A percentile compares a stretch with the other conserved stretches of the same genome.
Conservation (phyloP, 139 green algal genomes). For the Auxenochlorella pyrenoidosa region DNA sequence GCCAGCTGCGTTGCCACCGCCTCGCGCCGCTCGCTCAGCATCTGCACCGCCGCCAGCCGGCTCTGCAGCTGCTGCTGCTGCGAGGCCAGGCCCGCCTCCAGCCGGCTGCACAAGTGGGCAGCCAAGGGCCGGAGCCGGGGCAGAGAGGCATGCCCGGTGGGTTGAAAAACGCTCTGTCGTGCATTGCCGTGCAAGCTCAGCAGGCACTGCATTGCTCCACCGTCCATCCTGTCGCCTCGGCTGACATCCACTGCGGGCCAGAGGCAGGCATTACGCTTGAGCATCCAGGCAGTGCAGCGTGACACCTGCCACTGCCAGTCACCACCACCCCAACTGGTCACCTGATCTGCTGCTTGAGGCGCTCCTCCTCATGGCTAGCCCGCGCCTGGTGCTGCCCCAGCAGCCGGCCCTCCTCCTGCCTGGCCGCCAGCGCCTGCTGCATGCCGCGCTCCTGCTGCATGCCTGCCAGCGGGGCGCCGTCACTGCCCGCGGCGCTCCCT, state of each 20-base stretch:
- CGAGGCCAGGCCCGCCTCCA: not conserved
- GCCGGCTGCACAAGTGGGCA: not conserved
- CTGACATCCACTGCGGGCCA: no score
- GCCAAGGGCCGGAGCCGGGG: not conserved
- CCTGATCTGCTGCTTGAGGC: conserved; percentile 29
- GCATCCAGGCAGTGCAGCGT: not conserved
- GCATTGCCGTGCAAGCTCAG: not conserved
- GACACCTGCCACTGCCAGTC: no score
- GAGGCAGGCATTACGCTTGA: no score
- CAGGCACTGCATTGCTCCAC: no score
- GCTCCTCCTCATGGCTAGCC: conserved; percentile 7
- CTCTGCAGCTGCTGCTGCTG: conserved; percentile 1
- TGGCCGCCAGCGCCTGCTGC: not conserved
- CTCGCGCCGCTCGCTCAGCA: not conserved
- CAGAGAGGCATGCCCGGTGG: not conserved
- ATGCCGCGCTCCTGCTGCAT: not conserved
- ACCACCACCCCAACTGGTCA: not conserved
- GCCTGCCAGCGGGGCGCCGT: not conserved
- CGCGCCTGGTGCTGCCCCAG: conserved; percentile 14
- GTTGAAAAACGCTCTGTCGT: not conserved
- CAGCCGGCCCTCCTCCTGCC: not conserved
- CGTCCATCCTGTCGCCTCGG: no score
- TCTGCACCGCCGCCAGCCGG: conserved; percentile 4
- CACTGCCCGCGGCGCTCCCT: not conserved
- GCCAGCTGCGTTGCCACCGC: not conserved